Percentiles rank a stretch among this genome's conserved stretches.
Conservation (phyloP, 768 basidiomycete genomes). For the Boletus sp. region DNA sequence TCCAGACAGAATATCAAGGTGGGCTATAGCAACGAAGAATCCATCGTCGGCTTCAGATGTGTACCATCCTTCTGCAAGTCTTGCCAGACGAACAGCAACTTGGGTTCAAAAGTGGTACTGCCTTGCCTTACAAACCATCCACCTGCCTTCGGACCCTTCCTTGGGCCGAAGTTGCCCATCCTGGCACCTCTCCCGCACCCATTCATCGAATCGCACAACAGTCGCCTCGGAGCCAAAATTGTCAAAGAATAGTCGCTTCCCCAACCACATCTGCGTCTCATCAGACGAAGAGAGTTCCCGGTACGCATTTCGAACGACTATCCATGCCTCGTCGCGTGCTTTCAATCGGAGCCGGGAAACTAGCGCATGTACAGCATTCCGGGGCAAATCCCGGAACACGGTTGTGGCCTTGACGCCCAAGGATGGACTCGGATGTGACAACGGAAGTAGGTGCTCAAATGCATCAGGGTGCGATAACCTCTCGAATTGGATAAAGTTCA, state of each 20-base stretch:
- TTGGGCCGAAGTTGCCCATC: slow-evolving; percentile 52
- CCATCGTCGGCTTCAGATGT: background rate
- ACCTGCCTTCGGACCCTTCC: slow-evolving; percentile 54
- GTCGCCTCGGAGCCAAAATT: slow-evolving; percentile 30
- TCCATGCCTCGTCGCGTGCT: slow-evolving; percentile 56
- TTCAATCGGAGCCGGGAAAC: slow-evolving; percentile 48
- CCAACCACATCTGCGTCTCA: slow-evolving; percentile 46
- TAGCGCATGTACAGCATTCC: slow-evolving; percentile 43
- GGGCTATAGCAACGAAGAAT: too few relatives aligned
- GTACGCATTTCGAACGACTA: slow-evolving; percentile 57
- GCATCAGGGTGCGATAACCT: slow-evolving; percentile 35
- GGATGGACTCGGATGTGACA: background rate
- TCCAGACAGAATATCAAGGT: background rate
- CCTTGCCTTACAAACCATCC: slow-evolving; percentile 57
- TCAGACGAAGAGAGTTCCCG: slow-evolving; percentile 48
- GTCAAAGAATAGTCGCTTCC: slow-evolving; percentile 45
- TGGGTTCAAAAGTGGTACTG: background rate
- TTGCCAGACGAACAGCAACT: background rate
- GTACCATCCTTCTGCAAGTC: background rate
- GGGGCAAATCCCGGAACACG: slow-evolving; percentile 26
- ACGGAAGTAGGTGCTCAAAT: slow-evolving; percentile 23
- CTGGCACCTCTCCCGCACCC: slow-evolving; percentile 44
- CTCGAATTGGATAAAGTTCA: slow-evolving; percentile 55
- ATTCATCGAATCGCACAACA: slow-evolving; percentile 42
- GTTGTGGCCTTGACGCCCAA: background rate